Evolutionary conservation across 2,329 filamentous ascomycete species (phyloP).

Genomic region (Exophiala bonariae): DNA sequence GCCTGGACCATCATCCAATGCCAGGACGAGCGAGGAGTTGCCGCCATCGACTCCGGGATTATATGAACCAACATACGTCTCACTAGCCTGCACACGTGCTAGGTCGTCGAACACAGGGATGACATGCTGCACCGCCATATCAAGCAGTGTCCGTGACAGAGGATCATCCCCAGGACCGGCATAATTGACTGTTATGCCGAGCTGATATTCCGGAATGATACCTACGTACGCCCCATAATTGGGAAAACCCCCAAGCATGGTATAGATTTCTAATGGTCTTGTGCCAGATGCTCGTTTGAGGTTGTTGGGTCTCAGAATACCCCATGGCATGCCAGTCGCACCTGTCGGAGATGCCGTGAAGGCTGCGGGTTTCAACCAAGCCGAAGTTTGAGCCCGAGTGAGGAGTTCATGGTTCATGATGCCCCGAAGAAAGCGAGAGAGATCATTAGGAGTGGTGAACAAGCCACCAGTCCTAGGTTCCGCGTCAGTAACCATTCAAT

Average conservation of each 20-base stretch:
- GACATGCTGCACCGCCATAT: constrained; percentile 3
- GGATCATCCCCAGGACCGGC: constrained; percentile 1
- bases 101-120: constrained; percentile 7
- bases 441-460: constrained; percentile 38
- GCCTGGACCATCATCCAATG: constrained; percentile 9
- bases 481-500: not conserved
- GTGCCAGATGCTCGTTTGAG: not conserved
- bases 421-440: constrained; percentile 34
- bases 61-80: constrained; percentile 10
- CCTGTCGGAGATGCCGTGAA: constrained; percentile 34
- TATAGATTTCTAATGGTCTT: constrained; percentile 10
- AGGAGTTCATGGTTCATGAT: constrained; percentile 37
- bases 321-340: constrained; percentile 41
- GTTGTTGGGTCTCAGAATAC: constrained; percentile 38
- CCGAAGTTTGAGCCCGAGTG: constrained; percentile 33
- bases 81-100: constrained; percentile 3
- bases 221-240: constrained; percentile 3
- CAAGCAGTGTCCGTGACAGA: not conserved
- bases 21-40: not conserved
- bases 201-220: constrained; percentile 10
- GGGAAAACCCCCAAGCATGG: constrained; percentile 5
- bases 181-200: constrained; percentile 4
- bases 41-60: not conserved
- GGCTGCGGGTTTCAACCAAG: constrained; percentile 43
- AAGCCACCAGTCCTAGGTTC: constrained; percentile 11